Percentiles rank a stretch among this genome's conserved stretches.
Conservation (phyloP, 805 yeast species). For the Tetrapisispora iriomotensis region DNA sequence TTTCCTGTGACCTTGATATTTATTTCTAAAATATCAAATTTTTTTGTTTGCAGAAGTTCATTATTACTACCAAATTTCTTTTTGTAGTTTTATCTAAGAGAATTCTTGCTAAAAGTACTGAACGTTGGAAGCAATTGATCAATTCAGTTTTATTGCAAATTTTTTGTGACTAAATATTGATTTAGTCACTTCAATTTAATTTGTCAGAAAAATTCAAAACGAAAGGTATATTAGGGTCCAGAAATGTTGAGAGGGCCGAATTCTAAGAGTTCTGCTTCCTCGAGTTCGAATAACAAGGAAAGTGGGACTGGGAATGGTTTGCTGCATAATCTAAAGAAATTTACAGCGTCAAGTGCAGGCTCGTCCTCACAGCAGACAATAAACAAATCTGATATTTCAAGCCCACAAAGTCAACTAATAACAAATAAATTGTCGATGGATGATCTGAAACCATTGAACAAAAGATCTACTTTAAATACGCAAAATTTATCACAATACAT, state of each 20-base stretch:
- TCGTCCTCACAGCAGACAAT: background rate
- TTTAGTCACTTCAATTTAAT: no score
- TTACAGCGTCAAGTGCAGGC: constrained; percentile 12
- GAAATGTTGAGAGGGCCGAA: constrained; percentile 7
- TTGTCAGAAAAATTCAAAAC: no score
- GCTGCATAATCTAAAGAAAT: constrained; percentile 22
- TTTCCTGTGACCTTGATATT: no score
- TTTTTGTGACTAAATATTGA: no score
- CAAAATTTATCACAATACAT: constrained; percentile 25
- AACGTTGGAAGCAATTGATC: no score
- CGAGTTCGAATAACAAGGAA: constrained; percentile 8
- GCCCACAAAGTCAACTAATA: constrained; percentile 1
- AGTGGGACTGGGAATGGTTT: constrained; percentile 13
- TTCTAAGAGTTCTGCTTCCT: constrained; percentile 9
- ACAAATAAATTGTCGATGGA: constrained; percentile 11
- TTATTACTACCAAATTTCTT: no score
- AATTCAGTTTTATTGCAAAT: no score
- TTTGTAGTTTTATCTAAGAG: no score
- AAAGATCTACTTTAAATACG: constrained; percentile 21
- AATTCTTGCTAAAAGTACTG: no score
- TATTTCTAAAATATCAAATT: no score
- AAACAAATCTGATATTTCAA: constrained; percentile 3
- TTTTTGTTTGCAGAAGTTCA: no score
- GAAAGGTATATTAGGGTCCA: no score
- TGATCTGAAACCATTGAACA: constrained; percentile 19